These are phyloP conservation scores for Neolentinus lepideus DNA, from an alignment of 1,284 basidiomycete genomes.

Conservation along the genomic window DNA sequence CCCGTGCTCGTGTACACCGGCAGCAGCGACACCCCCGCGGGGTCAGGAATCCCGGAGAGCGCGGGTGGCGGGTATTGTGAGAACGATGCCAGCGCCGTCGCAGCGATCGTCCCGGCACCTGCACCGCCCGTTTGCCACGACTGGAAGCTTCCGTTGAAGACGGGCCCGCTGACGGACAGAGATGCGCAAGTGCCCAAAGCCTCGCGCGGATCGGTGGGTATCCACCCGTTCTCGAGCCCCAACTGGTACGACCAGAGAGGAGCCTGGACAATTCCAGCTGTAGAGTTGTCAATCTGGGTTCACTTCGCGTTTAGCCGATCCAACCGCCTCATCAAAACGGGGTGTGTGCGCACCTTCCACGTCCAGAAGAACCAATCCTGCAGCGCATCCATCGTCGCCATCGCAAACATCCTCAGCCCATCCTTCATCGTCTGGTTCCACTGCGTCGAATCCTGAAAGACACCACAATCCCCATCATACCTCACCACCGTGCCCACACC, in stretches of 20 bases:
- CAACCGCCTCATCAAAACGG: too few relatives aligned
- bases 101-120: slow-evolving; percentile 55
- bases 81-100: slow-evolving; percentile 39
- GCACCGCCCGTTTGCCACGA: slow-evolving; percentile 75
- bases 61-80: slow-evolving; percentile 50
- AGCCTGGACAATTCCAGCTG: slow-evolving; percentile 49
- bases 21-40: slow-evolving; percentile 33
- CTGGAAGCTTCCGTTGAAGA: slow-evolving; percentile 53
- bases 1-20: slow-evolving; percentile 72
- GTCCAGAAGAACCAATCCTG: slow-evolving; percentile 65
- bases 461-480: slow-evolving; percentile 45
- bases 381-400: slow-evolving; percentile 49
- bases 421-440: slow-evolving; percentile 53
- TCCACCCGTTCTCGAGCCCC: slow-evolving; percentile 74
- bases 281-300: slow-evolving; percentile 56
- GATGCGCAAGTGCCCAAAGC: slow-evolving; percentile 60
- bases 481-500: slow-evolving; percentile 39
- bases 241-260: slow-evolving; percentile 82
- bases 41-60: slow-evolving; percentile 33
- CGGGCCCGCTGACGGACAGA: slow-evolving; percentile 34
- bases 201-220: slow-evolving; percentile 70
- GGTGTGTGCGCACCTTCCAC: slow-evolving; percentile 42
- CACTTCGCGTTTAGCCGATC: too few relatives aligned
- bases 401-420: slow-evolving; percentile 48
- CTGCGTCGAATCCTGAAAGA: slow-evolving; percentile 10